These are phyloP conservation scores for Entelexis paramagnoliae DNA, from an alignment of 1,139 yeast species.

Conservation along the genomic window DNA sequence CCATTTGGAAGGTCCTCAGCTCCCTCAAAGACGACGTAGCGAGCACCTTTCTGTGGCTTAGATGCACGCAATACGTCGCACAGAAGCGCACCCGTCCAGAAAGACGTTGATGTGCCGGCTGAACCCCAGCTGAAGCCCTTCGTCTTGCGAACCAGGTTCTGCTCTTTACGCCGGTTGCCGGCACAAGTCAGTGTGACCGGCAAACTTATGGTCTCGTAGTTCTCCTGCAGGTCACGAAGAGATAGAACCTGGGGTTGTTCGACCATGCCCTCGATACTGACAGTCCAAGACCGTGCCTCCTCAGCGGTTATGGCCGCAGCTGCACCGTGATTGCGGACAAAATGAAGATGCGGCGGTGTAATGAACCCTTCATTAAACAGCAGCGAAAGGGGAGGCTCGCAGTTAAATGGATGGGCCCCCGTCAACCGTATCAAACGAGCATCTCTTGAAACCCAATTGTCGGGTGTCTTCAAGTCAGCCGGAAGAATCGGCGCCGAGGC, in stretches of 20 bases:
- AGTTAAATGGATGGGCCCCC: slow-evolving; percentile 33
- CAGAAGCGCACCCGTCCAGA: slow-evolving; percentile 32
- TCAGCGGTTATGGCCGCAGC: slow-evolving; percentile 26
- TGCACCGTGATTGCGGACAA: slow-evolving; percentile 33
- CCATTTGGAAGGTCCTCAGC: slow-evolving; percentile 32
- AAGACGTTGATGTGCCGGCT: slow-evolving; percentile 31
- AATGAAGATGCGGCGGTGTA: slow-evolving; percentile 31
- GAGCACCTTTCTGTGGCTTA: slow-evolving; percentile 27
- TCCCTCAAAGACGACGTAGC: slow-evolving; percentile 32
- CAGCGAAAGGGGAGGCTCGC: slow-evolving; percentile 29
- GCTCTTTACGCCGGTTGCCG: slow-evolving; percentile 33
- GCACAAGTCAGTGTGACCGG: slow-evolving; percentile 34
- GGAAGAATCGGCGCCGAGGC: neutral
- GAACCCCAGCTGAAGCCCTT: slow-evolving; percentile 34
- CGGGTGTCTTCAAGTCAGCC: slow-evolving; percentile 28
- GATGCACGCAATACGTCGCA: slow-evolving; percentile 29
- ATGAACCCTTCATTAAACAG: slow-evolving; percentile 30
- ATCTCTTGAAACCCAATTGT: slow-evolving; percentile 30
- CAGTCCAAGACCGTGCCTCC: slow-evolving; percentile 28
- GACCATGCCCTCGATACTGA: slow-evolving; percentile 29
- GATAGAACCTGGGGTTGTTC: slow-evolving; percentile 27
- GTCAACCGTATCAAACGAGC: slow-evolving; percentile 30
- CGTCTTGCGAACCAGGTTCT: slow-evolving; percentile 31
- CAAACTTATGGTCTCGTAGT: slow-evolving; percentile 28
- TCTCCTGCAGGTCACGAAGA: slow-evolving; percentile 25